These are phyloP conservation scores for Cicer arietinum DNA, from an alignment of 306 rosid species.

Conservation along the genomic window DNA sequence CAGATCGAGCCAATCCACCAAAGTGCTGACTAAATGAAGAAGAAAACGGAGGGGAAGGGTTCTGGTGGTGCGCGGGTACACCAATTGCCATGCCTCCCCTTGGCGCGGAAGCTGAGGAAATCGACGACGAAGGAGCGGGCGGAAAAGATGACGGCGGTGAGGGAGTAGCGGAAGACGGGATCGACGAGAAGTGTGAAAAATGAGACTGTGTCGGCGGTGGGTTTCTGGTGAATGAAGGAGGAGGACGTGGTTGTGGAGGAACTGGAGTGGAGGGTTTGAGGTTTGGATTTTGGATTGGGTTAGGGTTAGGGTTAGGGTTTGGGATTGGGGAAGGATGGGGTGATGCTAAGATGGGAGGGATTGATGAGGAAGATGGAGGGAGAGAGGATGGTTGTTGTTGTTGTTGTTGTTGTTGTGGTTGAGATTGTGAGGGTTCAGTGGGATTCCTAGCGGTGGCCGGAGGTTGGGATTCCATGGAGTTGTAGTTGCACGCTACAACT, in stretches of 20 bases:
- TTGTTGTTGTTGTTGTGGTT: conserved; percentile 14
- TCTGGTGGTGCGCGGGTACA: conserved; percentile 77
- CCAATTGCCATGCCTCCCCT: conserved; percentile 83
- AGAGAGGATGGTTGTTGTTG: conserved; percentile 29
- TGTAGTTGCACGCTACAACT: background rate
- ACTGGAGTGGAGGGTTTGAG: conserved; percentile 50
- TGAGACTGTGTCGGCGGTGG: conserved; percentile 50
- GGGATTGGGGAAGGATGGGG: conserved; percentile 46
- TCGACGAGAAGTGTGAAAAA: conserved; percentile 56
- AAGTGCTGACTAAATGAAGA: conserved; percentile 82
- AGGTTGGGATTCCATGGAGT: conserved; percentile 54
- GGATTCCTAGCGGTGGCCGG: conserved; percentile 45
- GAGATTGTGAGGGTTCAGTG: conserved; percentile 46
- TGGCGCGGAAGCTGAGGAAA: conserved; percentile 52
- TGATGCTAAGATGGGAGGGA: conserved; percentile 48
- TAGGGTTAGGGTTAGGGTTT: conserved; percentile 52
- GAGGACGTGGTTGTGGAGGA: conserved; percentile 60
- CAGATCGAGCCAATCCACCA: conserved; percentile 75
- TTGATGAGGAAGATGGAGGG: conserved; percentile 46
- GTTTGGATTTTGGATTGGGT: conserved; percentile 51
- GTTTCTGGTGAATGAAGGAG: conserved; percentile 59
- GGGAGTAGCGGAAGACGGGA: conserved; percentile 55
- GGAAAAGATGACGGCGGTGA: conserved; percentile 49
- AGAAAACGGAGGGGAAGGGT: conserved; percentile 66
- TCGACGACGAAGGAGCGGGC: conserved; percentile 48